Evolutionary conservation across 768 basidiomycete species (phyloP), one percentile per base, ranked within the genome.

Genomic region (Pisolithus tinctorius): DNA sequence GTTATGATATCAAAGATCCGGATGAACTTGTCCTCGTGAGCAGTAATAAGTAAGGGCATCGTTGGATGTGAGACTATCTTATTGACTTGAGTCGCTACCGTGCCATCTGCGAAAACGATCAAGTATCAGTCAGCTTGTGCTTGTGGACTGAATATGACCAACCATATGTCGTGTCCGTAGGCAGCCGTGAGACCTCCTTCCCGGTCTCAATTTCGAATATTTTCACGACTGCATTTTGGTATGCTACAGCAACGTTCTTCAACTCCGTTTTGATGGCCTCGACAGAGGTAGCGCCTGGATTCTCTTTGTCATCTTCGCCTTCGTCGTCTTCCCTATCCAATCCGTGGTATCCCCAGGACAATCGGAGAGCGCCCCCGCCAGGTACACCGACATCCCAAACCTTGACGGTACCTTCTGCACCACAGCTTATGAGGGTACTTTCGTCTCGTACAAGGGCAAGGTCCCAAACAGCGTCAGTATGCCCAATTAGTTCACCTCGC

Each of bases 391-490:
- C 85, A 59, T 93, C 90, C 94, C 95, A 98, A 13, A 95, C 82
- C 69, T 96, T 96, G 58, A 97, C 86, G 0, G 80, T 71, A 17
- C 94, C 94, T 64, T 98, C 95, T 4, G 93, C 88, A 43, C 89
- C 86, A 64, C 89, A 92, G 57, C 88, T 90, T 50, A 95, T 88
- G 39, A 98, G 76, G 7, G 86, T 84, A 51, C 80, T 82, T 65
- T 91, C 88, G 55, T 89, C 86, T 49, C 88, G 78, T 26, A 92
- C 80, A 20, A 95, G 79, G 9, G 88, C 86, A 47, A 98, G 73
- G 63, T 93, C 96, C 96, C 96, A 99, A 25, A 97, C 88, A 5
- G 92, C 92, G 64, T 99, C 94, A 4, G 92, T 91, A 65, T 96
- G 92, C 4, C 94, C 93, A 29, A 94, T 83, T 27, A 98, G 77